A percentile compares a stretch with the other conserved stretches of the same genome.
Conservation (phyloP, 108 stramenopile genomes). For the Chaetoceros muelleri region DNA sequence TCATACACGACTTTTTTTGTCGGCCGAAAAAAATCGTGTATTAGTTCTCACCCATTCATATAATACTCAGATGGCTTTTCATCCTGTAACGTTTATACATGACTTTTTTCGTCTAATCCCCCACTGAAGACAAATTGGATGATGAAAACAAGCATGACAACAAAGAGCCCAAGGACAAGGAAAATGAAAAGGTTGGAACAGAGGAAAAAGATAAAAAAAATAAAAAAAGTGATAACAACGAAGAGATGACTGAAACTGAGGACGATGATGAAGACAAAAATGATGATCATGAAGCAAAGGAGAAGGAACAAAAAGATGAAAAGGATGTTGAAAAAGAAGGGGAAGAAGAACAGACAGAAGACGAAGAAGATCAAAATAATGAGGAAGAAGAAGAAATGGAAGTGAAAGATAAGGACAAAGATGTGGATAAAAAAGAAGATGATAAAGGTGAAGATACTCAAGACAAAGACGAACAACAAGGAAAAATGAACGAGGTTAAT, state of each 20-base stretch:
- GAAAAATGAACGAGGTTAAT: neutral
- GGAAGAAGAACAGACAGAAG: neutral
- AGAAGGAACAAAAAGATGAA: neutral
- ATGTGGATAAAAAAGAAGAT: neutral
- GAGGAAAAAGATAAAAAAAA: slow-evolving; percentile 2
- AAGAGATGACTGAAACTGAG: neutral
- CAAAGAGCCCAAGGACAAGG: slow-evolving; percentile 3
- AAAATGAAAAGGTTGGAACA: slow-evolving; percentile 2
- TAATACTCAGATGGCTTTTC: too few species aligned
- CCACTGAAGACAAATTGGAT: slow-evolving; percentile 12
- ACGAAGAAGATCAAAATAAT: neutral
- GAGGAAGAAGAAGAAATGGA: neutral
- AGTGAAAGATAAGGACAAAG: neutral
- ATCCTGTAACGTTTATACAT: neutral
- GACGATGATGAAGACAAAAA: neutral
- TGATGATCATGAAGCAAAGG: neutral
- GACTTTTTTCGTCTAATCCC: neutral
- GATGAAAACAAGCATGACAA: slow-evolving; percentile 5
- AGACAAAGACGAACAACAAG: neutral
- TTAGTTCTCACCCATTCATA: too few species aligned
- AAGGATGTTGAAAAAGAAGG: neutral
- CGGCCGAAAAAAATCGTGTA: too few species aligned
- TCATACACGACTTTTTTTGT: too few species aligned
- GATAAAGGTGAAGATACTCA: neutral
- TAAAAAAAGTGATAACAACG: neutral